Evolutionary conservation across 2,329 filamentous ascomycete genomes (phyloP), one percentile per base, ranked within the genome.

Genomic region (Calycina herbarum): DNA sequence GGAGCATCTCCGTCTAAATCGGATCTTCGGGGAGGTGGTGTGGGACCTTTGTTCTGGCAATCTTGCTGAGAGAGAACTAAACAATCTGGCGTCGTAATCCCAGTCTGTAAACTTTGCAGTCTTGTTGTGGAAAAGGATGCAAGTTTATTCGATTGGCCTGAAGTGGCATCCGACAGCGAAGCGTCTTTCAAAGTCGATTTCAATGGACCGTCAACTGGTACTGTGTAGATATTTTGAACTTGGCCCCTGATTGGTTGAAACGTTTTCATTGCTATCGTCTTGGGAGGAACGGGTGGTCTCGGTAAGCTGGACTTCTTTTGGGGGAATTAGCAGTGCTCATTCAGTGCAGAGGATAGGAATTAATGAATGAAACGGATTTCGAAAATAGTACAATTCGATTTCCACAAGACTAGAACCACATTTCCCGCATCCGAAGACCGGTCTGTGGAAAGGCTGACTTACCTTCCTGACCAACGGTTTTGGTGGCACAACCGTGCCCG

Each of bases 61-160:
- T 13, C 48, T 54, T 54, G 20, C 20, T 24, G 48, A 27, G 31
- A 64, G 63, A 17, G 69, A 64, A 31, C 10, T 11, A 27, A 24
- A 13, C 48, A 20, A 7, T 54, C 20, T 5, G 48, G 48, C 5
- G 48, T 54, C 20, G 20, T 54, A 13, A 54, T 54, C 4, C 48
- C 48, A 11, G 48, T 54, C 20, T 54, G 48, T 24, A 54, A 27
- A 54, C 48, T 54, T 54, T 54, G 48, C 11, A 54, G 48, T 54
- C 48, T 24, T 24, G 45, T 51, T 7, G 48, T 54, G 20, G 48
- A 54, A 5, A 40, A 17, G 11, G 48, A 54, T 13, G 48, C 27
- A n/a, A 24, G 4, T 51, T 20, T 17, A 15, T 33, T 31, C 10
- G 48, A 54, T 24, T 27, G 20, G 11, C 4, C 24, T 54, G 48